Percentiles rank a stretch among this genome's conserved stretches.
phyloP scores from a whole-genome alignment of 148 eudicot genomes.

The Gaultheria prostrata region DNA sequence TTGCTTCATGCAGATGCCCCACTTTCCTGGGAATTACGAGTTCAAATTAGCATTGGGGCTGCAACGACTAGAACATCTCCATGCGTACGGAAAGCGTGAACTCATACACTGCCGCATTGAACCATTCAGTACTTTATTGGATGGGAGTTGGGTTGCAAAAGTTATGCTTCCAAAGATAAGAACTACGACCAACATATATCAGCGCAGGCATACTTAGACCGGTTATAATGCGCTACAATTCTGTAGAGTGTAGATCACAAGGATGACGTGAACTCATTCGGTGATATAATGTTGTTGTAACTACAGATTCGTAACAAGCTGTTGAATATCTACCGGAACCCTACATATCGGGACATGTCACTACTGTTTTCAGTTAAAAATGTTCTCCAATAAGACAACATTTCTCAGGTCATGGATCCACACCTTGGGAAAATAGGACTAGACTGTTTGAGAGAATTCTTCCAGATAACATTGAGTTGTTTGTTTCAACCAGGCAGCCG shows the following conservation, averaged over 20 bases:
- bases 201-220: background rate
- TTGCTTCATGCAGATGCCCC: background rate
- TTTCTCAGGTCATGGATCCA: background rate
- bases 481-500: background rate
- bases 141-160: background rate
- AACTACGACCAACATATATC: background rate
- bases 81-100: background rate
- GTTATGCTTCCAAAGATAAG: background rate
- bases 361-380: background rate
- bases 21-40: background rate
- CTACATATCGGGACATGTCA: background rate
- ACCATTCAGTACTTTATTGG: background rate
- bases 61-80: background rate
- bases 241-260: background rate
- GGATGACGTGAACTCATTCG: background rate
- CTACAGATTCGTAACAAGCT: no score
- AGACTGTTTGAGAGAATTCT: slow-evolving; percentile 3
- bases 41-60: background rate
- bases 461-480: slow-evolving; percentile 4
- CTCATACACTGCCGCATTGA: background rate
- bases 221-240: background rate
- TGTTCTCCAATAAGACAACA: background rate
- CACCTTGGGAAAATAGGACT: slow-evolving; percentile 1
- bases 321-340: no score
- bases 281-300: background rate